Base-by-base conservation (phyloP, 148 eudicot species). In the Camellia sinensis region DNA sequence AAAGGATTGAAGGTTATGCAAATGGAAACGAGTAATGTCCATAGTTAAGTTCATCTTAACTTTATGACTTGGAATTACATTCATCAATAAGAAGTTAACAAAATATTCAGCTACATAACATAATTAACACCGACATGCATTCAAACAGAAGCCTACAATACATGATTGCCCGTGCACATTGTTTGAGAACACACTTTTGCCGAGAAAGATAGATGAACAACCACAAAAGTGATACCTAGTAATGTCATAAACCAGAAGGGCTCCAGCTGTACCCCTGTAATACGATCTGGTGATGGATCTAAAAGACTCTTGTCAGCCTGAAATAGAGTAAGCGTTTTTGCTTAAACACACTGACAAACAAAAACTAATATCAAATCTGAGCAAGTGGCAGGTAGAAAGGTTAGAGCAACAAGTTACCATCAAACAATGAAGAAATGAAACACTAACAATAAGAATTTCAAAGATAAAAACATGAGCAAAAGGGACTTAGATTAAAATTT, bases 281-380 rank as follows among this genome's bases (percentile, higher is more conserved):
- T 91, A 91, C 45, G 92, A 91, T 74, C 94, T 86, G 40, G 94
- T 91, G 80, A 91, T 91, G 69, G 95, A 91, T 81, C 95, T 85
- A 79, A 91, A 91, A 7, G 91, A 84, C 81, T 91, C 95, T 82
- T 91, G 95, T 37, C 95, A 81, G 92, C 95, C 95, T 91, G 83
- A 76, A 63, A 77, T 22, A 84, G 50, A 66, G 29, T 29, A 29
- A 62, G 44, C 41, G 52, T 41, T 12, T 71, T 67, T 50, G 29
- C 46, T 50, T 50, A 73, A 80, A 10, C 74, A 66, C 13, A 22
- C 29, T 14, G 57, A 13, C 40, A 67, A 1, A 17, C 45, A 57
- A 15, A 65, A 9, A 71, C 29, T 29, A 29, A 29, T 37, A 72
- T 56, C 44, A 54, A 21, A 57, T 29, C 14, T 3, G 43, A 37